Evolutionary conservation across 352 stramenopile genomes (phyloP).

Genomic region (Phytophthora chlamydospora): DNA sequence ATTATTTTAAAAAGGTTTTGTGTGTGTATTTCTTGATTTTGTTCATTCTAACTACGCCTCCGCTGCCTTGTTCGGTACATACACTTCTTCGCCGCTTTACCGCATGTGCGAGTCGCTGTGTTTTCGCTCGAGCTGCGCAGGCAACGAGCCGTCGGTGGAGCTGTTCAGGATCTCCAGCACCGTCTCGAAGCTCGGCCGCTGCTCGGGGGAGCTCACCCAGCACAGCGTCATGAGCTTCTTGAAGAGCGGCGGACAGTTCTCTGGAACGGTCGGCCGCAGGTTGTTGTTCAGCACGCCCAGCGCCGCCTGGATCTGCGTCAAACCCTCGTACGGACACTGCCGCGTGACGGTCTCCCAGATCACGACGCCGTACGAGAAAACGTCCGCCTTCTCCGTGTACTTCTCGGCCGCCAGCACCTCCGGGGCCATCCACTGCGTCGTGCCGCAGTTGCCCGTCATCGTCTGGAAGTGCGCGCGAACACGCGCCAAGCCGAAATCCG

Average conservation of each 20-base stretch:
- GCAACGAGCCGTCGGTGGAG: constrained; percentile 34
- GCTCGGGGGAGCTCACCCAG: constrained; percentile 76
- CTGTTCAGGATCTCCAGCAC: constrained; percentile 80
- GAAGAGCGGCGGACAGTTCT: constrained; percentile 76
- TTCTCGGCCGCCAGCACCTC: constrained; percentile 85
- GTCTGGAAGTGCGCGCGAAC: constrained; percentile 88
- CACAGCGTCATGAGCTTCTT: constrained; percentile 88
- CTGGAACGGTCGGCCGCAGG: constrained; percentile 79
- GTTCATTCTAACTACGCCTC: constrained; percentile 34
- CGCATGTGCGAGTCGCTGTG: constrained; percentile 22
- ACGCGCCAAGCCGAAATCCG: constrained; percentile 86
- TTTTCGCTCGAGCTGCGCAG: constrained; percentile 27
- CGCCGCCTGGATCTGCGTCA: constrained; percentile 90
- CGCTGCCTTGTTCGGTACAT: constrained; percentile 17
- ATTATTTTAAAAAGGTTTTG: too few species aligned
- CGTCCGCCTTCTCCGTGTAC: constrained; percentile 89
- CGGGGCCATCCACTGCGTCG: constrained; percentile 88
- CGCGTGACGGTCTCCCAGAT: constrained; percentile 90
- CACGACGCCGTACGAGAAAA: constrained; percentile 90
- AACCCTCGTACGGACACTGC: constrained; percentile 91
- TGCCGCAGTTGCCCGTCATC: constrained; percentile 89
- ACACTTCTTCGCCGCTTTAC: constrained; percentile 29
- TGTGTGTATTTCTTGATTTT: too few species aligned
- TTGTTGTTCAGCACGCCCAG: constrained; percentile 90
- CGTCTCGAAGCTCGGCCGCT: constrained; percentile 81